Evolutionary conservation across 331 rosid genomes (phyloP).

Genomic region (Malus hybrid): DNA sequence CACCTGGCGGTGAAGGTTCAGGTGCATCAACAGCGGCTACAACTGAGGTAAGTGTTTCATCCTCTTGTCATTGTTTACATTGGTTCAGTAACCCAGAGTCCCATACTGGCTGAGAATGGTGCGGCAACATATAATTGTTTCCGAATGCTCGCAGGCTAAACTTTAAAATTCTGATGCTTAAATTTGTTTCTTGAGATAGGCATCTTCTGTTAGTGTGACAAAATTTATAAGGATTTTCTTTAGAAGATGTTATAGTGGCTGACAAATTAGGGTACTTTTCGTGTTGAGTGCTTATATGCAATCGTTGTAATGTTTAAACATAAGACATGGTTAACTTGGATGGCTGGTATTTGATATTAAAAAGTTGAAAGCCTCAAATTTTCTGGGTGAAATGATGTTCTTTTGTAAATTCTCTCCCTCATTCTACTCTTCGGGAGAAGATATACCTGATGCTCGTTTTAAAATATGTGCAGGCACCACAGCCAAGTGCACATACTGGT

Average conservation of each 20-base stretch:
- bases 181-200: no score
- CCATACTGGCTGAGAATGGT: no score
- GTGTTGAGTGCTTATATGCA: no score
- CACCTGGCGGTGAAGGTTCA: conserved; percentile 60
- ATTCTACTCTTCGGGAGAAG: not conserved
- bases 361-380: not conserved
- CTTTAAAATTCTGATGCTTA: no score
- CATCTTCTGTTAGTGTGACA: no score
- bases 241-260: no score
- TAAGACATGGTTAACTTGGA: not conserved
- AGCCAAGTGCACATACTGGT: conserved; percentile 37
- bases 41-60: conserved; percentile 37
- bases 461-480: conserved; percentile 25
- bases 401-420: not conserved
- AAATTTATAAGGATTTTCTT: no score
- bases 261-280: no score
- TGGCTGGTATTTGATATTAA: not conserved
- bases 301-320: no score
- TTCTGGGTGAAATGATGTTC: not conserved
- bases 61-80: not conserved
- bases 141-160: no score
- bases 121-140: no score
- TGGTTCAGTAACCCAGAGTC: not conserved
- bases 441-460: not conserved
- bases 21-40: conserved; percentile 40